A percentile compares a stretch with the other conserved stretches of the same genome.
phyloP scores from a whole-genome alignment of 768 basidiomycete genomes.

The Rhodotorula graminis region DNA sequence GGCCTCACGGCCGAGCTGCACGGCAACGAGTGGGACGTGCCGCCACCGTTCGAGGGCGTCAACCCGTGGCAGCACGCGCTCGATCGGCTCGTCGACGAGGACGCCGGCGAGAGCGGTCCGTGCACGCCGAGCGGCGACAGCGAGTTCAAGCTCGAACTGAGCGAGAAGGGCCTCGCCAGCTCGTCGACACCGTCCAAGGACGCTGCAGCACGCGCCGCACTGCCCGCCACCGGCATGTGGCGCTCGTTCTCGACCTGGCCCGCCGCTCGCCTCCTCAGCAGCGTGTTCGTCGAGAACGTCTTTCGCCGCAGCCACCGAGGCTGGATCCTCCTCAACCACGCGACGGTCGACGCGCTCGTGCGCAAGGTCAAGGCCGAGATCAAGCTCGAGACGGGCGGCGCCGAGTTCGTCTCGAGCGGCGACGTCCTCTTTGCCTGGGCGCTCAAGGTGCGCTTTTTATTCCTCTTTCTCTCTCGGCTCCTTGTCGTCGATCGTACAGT shows the following conservation, averaged over 20 bases:
- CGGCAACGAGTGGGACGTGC: neutral
- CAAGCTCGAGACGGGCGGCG: neutral
- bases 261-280: neutral
- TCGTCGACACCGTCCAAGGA: too few species aligned
- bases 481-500: neutral
- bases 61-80: neutral
- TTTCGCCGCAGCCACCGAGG: neutral
- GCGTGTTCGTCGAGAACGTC: neutral
- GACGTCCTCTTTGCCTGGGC: neutral
- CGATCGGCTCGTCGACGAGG: neutral
- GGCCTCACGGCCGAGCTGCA: constrained; percentile 6
- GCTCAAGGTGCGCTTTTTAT: neutral
- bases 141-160: too few species aligned
- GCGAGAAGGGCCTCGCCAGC: neutral
- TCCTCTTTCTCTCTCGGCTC: too few species aligned
- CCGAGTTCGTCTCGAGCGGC: constrained; percentile 4
- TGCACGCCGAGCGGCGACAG: too few species aligned
- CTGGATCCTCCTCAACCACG: neutral
- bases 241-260: neutral
- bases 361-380: neutral
- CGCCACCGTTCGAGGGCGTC: neutral
- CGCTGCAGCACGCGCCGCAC: too few species aligned
- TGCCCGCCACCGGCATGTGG: neutral
- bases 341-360: neutral
- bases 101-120: too few species aligned